These are phyloP conservation scores for Gyrodon lividus DNA, from an alignment of 768 basidiomycete species.

Conservation along the genomic window DNA sequence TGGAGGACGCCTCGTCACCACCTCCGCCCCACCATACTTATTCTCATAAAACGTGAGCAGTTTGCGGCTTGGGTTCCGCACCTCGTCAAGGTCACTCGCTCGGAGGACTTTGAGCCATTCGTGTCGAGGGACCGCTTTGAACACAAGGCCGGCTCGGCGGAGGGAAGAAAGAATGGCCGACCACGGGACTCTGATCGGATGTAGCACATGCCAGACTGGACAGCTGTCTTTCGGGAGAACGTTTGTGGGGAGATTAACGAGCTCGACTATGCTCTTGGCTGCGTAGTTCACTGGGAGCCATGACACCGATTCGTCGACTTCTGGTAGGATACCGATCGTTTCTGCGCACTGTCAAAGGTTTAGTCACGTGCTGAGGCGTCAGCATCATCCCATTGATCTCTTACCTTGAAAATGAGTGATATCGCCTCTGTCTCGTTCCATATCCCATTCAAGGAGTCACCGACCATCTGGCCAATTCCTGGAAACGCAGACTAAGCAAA, in stretches of 20 bases:
- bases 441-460: slow-evolving; percentile 46
- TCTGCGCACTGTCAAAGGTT: slow-evolving; percentile 36
- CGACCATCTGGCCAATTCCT: slow-evolving; percentile 57
- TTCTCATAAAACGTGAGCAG: slow-evolving; percentile 24
- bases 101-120: slow-evolving; percentile 25
- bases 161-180: slow-evolving; percentile 40
- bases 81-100: slow-evolving; percentile 22
- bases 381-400: background rate
- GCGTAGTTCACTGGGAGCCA: slow-evolving; percentile 58
- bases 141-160: slow-evolving; percentile 33
- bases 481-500: slow-evolving; percentile 28
- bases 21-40: slow-evolving; percentile 20
- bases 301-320: slow-evolving; percentile 31
- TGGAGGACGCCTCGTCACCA: slow-evolving; percentile 8
- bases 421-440: slow-evolving; percentile 53
- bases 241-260: slow-evolving; percentile 26
- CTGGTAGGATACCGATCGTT: slow-evolving; percentile 37
- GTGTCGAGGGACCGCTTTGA: slow-evolving; percentile 15
- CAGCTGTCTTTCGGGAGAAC: slow-evolving; percentile 1
- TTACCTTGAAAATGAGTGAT: slow-evolving; percentile 31
- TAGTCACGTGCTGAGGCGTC: background rate
- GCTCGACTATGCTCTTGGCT: slow-evolving; percentile 45
- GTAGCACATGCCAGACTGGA: slow-evolving; percentile 24
- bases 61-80: slow-evolving; percentile 25
- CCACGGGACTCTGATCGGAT: slow-evolving; percentile 31